Conservation (phyloP, 805 yeast species). For the Tetrapisispora pingtungensis region DNA sequence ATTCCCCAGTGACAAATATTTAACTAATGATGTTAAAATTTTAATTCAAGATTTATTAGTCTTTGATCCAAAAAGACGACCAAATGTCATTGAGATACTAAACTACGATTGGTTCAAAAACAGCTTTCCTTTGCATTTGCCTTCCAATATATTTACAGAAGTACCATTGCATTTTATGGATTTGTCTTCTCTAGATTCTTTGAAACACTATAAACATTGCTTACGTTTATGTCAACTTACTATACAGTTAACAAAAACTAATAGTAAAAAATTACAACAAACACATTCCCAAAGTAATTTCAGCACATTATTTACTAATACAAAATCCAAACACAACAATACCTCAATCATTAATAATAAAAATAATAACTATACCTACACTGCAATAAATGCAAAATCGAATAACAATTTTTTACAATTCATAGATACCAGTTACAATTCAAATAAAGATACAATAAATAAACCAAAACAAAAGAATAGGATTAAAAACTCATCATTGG, state of each 20-base stretch:
- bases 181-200: conserved; percentile 51
- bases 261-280: not conserved
- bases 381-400: not conserved
- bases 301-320: conserved; percentile 32
- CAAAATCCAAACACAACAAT: conserved; percentile 52
- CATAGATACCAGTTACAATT: not conserved
- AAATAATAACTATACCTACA: not conserved
- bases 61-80: conserved; percentile 72
- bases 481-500: not conserved
- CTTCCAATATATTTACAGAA: conserved; percentile 36
- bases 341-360: conserved; percentile 18
- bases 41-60: conserved; percentile 66
- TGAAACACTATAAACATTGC: conserved; percentile 54
- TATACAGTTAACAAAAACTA: not conserved
- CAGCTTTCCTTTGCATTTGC: conserved; percentile 68
- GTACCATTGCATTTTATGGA: conserved; percentile 50
- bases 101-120: conserved; percentile 83
- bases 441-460: not conserved
- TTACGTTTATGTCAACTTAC: not conserved
- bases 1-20: conserved; percentile 61
- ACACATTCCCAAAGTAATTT: not conserved
- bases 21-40: conserved; percentile 61
- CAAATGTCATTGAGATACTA: conserved; percentile 66
- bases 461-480: not conserved
- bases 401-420: not conserved